Conservation (phyloP, 2,329 filamentous ascomycete genomes). For the Colletotrichum sp. region DNA sequence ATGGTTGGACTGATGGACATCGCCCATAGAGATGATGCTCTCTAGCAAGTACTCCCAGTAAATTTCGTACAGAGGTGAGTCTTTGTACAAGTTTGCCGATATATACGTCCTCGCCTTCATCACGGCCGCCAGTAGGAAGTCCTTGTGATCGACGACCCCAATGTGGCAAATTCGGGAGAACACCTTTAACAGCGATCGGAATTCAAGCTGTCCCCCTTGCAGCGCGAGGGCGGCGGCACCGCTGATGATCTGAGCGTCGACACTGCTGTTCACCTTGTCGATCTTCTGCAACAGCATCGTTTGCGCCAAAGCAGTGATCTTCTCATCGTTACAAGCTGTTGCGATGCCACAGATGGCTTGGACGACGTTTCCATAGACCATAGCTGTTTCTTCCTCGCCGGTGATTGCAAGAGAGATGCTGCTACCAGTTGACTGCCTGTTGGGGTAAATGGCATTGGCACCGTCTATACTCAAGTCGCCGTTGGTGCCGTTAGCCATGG, state of each 20-base stretch:
- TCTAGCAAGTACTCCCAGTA: constrained; percentile 87
- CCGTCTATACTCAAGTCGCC: constrained; percentile 36
- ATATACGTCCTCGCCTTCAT: constrained; percentile 81
- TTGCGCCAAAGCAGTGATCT: constrained; percentile 90
- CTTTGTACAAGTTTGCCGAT: constrained; percentile 69
- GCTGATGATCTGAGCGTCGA: constrained; percentile 85
- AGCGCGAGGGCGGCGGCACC: constrained; percentile 81
- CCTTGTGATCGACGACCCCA: constrained; percentile 72
- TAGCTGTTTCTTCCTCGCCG: constrained; percentile 78
- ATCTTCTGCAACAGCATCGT: constrained; percentile 98
- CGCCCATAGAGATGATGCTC: constrained; percentile 87
- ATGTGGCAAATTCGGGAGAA: constrained; percentile 78
- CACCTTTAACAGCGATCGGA: constrained; percentile 84
- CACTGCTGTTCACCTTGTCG: constrained; percentile 77
- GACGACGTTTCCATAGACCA: constrained; percentile 88
- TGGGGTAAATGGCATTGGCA: constrained; percentile 54
- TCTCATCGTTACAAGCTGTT: constrained; percentile 79
- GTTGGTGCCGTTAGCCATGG: constrained; percentile 57
- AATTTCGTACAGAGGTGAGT: constrained; percentile 79
- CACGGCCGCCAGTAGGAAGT: constrained; percentile 74
- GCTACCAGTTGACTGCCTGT: constrained; percentile 70
- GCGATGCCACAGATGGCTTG: constrained; percentile 94
- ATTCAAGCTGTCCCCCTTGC: constrained; percentile 79
- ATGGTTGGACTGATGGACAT: constrained; percentile 76
- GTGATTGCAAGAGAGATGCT: constrained; percentile 78